phyloP scores from a whole-genome alignment of 345 rosid species.

The Linum usitatissimum region DNA sequence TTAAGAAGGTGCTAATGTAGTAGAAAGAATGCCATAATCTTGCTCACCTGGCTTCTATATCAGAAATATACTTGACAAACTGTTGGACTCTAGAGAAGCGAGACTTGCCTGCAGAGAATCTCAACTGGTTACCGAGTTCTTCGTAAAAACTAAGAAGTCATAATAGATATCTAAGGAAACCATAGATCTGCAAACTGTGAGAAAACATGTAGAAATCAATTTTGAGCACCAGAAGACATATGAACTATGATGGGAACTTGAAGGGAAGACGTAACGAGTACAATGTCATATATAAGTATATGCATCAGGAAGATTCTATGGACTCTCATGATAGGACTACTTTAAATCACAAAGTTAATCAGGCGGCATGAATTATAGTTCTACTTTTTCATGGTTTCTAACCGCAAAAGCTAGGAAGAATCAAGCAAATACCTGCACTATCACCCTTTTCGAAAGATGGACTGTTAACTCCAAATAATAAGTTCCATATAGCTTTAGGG shows the following conservation, averaged over 20 bases:
- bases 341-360: neutral
- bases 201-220: neutral
- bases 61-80: constrained; percentile 63
- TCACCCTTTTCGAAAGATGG: constrained; percentile 39
- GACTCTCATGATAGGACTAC: neutral
- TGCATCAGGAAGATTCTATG: neutral
- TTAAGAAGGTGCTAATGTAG: neutral
- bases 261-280: constrained; percentile 2
- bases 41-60: constrained; percentile 58
- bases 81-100: constrained; percentile 45
- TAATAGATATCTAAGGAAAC: no score
- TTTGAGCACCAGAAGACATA: neutral
- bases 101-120: constrained; percentile 34
- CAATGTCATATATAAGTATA: neutral
- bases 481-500: constrained; percentile 80
- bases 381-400: neutral
- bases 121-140: neutral
- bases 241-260: no score
- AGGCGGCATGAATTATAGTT: neutral
- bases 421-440: constrained; percentile 24
- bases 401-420: neutral
- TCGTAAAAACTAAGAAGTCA: neutral
- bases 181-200: neutral
- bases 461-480: constrained; percentile 46
- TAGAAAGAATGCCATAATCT: constrained; percentile 12